Conservation (phyloP, 2,329 filamentous ascomycete species). For the Aspergillus tamarii region DNA sequence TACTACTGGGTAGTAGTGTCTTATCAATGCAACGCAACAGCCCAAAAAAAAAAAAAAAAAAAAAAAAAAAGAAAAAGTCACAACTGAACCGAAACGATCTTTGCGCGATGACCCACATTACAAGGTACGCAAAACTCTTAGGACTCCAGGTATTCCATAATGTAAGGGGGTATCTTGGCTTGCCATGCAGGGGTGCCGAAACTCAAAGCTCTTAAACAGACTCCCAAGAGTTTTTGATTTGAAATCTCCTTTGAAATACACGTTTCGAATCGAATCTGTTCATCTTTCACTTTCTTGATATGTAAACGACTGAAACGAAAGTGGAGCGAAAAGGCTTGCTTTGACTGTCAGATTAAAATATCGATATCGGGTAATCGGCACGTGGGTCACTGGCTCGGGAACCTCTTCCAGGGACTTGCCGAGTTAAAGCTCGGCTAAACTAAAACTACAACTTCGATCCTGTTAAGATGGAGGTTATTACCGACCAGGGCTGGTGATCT, state of each 20-base stretch:
- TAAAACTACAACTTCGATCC: not conserved
- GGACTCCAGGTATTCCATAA: too few relatives aligned
- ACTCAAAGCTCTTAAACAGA: not conserved
- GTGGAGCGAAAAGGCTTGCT: not conserved
- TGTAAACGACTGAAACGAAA: not conserved
- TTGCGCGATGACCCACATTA: not conserved
- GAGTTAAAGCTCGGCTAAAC: slow-evolving; percentile 1
- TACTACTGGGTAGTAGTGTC: not conserved
- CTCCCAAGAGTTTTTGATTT: not conserved
- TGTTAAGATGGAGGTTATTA: not conserved
- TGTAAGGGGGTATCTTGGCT: not conserved
- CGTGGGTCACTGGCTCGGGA: slow-evolving; percentile 1
- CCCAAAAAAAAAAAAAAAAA: not conserved
- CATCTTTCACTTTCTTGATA: not conserved
- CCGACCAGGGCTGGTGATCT: not conserved
- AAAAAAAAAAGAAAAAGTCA: not conserved
- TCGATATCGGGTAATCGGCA: slow-evolving; percentile 2
- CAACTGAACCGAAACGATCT: not conserved
- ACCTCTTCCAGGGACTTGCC: slow-evolving; percentile 1
- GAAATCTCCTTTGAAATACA: not conserved
- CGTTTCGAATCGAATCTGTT: not conserved
- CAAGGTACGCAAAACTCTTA: not conserved
- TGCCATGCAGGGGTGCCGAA: not conserved
- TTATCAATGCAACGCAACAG: not conserved
- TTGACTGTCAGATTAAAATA: not conserved